Conservation (phyloP, 116 monocot species). For the Trichopus zeylanicus region DNA sequence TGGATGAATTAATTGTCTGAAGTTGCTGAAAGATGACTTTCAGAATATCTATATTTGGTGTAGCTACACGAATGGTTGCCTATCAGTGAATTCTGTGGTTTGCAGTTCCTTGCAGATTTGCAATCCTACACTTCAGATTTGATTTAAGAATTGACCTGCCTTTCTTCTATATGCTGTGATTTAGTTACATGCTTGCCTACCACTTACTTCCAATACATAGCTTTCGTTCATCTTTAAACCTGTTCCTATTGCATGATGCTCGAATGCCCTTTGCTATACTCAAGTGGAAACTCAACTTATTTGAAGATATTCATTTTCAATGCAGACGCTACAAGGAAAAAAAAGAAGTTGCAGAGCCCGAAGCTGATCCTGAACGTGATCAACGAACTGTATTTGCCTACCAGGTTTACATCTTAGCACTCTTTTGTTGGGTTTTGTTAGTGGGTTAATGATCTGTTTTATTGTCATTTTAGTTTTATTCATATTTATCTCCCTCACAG, state of each 20-base stretch:
- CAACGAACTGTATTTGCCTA: conserved; percentile 96
- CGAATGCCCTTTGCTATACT: not conserved
- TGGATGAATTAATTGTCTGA: not conserved
- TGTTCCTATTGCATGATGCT: not conserved
- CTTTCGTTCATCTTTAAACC: not conserved
- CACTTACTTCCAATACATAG: not conserved
- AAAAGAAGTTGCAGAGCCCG: conserved; percentile 59
- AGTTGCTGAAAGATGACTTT: not conserved
- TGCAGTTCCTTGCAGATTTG: too few relatives aligned
- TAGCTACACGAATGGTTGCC: not conserved
- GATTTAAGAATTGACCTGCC: too few relatives aligned
- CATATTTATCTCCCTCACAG: conserved; percentile 26
- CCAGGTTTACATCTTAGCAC: conserved; percentile 36
- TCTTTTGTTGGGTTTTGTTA: not conserved
- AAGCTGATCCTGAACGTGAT: conserved; percentile 89
- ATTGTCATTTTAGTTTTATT: not conserved
- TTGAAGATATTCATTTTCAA: not conserved
- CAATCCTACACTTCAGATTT: too few relatives aligned
- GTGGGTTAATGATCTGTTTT: not conserved
- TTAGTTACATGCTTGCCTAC: not conserved
- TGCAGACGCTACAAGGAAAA: conserved; percentile 59
- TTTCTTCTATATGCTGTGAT: too few relatives aligned
- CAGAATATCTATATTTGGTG: not conserved
- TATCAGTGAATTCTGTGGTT: too few relatives aligned
- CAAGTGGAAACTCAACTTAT: not conserved